Conservation (phyloP, 2,329 filamentous ascomycete genomes). For the Cercospora berteroae region DNA sequence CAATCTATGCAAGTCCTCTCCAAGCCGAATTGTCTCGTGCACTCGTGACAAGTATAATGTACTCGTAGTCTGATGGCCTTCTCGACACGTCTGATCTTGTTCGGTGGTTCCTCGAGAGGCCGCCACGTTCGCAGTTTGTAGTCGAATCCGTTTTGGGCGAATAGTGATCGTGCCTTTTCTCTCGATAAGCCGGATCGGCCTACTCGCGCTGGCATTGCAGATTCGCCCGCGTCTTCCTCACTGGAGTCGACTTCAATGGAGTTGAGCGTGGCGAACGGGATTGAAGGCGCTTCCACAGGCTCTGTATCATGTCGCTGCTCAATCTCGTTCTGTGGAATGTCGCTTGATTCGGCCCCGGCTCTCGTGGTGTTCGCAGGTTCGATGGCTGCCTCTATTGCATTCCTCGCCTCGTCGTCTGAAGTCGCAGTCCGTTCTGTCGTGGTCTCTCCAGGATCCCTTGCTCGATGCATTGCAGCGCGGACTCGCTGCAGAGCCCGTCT, state of each 20-base stretch:
- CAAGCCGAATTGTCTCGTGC: constrained; percentile 69
- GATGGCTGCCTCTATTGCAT: background rate
- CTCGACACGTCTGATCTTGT: constrained; percentile 34
- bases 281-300: constrained; percentile 4
- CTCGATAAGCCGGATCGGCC: constrained; percentile 21
- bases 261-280: constrained; percentile 11
- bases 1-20: constrained; percentile 74
- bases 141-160: constrained; percentile 45
- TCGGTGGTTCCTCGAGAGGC: constrained; percentile 23
- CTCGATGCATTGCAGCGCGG: constrained; percentile 25
- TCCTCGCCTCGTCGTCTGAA: constrained; percentile 10
- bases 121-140: constrained; percentile 26
- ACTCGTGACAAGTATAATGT: constrained; percentile 77
- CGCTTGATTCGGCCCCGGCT: constrained; percentile 5
- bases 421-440: background rate
- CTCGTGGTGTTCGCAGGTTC: constrained; percentile 2
- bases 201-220: constrained; percentile 24
- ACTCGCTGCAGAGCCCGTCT: constrained; percentile 28
- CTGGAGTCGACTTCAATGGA: constrained; percentile 23
- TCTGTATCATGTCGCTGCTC: background rate
- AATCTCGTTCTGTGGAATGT: background rate
- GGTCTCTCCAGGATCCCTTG: background rate
- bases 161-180: constrained; percentile 40
- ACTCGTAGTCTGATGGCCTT: constrained; percentile 77
- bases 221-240: constrained; percentile 25